A percentile compares a stretch with the other conserved stretches of the same genome.
These are phyloP conservation scores for Trichoderma semiorbis DNA, from an alignment of 2,329 filamentous ascomycete genomes.

Conservation along the genomic window DNA sequence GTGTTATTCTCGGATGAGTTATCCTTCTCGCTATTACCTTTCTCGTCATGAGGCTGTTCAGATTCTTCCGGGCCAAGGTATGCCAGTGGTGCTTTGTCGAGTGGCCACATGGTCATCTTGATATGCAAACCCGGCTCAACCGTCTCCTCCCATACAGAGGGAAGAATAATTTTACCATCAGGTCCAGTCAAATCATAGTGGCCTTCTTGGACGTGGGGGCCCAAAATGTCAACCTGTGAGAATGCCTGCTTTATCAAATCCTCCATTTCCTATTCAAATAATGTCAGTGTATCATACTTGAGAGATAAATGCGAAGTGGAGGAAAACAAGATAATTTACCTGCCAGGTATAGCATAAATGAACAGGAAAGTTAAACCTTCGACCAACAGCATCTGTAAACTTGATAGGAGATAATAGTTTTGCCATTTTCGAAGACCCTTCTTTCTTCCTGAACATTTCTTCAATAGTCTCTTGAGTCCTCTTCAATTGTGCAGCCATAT, in stretches of 20 bases:
- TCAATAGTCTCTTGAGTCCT: conserved; percentile 35
- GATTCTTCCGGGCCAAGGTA: conserved; percentile 15
- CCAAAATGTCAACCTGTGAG: conserved; percentile 70
- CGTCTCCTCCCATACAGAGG: conserved; percentile 73
- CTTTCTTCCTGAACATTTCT: conserved; percentile 46
- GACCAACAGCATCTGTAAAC: conserved; percentile 89
- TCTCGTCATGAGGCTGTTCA: background rate
- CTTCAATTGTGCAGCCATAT: conserved; percentile 28
- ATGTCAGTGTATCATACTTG: conserved; percentile 5
- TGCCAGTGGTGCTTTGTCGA: conserved; percentile 41
- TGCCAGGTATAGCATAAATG: conserved; percentile 79
- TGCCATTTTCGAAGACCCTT: conserved; percentile 48
- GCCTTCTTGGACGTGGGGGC: conserved; percentile 71
- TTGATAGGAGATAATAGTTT: conserved; percentile 69
- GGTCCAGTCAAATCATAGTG: conserved; percentile 79
- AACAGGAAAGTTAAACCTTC: conserved; percentile 91
- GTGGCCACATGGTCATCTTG: conserved; percentile 58
- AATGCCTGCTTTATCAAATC: conserved; percentile 86
- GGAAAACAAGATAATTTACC: conserved; percentile 52
- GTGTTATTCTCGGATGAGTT: background rate
- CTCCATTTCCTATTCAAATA: conserved; percentile 68
- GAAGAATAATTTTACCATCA: conserved; percentile 77
- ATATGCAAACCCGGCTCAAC: conserved; percentile 65
- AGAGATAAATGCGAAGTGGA: accelerated
- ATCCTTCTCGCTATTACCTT: background rate